A percentile compares a stretch with the other conserved stretches of the same genome.
These are phyloP conservation scores for Fusarium sp. DNA, from an alignment of 2,329 filamentous ascomycete genomes.

Conservation along the genomic window DNA sequence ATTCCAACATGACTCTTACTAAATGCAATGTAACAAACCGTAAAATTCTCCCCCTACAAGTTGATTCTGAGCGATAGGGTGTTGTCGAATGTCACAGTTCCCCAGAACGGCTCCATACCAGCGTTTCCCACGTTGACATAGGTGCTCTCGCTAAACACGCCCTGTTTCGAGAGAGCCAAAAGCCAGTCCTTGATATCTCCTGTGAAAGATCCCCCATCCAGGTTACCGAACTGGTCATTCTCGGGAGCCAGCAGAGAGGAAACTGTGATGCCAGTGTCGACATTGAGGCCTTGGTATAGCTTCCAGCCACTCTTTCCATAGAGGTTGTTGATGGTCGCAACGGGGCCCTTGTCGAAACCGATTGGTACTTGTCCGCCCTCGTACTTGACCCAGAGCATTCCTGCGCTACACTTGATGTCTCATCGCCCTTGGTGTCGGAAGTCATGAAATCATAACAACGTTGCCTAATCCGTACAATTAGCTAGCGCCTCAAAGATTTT, in stretches of 20 bases:
- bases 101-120: slow-evolving; percentile 36
- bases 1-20: too few relatives aligned
- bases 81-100: slow-evolving; percentile 32
- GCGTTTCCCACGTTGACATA: slow-evolving; percentile 36
- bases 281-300: slow-evolving; percentile 31
- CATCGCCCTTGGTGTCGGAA: slow-evolving; percentile 30
- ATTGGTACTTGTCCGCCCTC: slow-evolving; percentile 30
- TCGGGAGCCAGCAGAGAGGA: slow-evolving; percentile 23
- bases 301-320: slow-evolving; percentile 35
- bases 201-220: slow-evolving; percentile 8
- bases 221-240: slow-evolving; percentile 20
- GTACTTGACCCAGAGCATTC: slow-evolving; percentile 33
- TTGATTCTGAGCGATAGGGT: slow-evolving; percentile 26
- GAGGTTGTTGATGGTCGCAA: slow-evolving; percentile 28
- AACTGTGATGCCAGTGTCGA: slow-evolving; percentile 31
- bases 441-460: slow-evolving; percentile 39
- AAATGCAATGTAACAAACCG: too few relatives aligned
- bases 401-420: slow-evolving; percentile 14
- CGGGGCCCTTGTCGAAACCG: slow-evolving; percentile 26
- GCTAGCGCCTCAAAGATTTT: too few relatives aligned
- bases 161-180: slow-evolving; percentile 21
- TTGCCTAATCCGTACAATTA: too few relatives aligned
- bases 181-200: slow-evolving; percentile 39
- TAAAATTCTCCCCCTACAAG: too few relatives aligned
- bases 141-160: slow-evolving; percentile 18